Evolutionary conservation across 2,329 filamentous ascomycete genomes (phyloP), one percentile per base, ranked within the genome.

Genomic region (Trichoderma hamatum): DNA sequence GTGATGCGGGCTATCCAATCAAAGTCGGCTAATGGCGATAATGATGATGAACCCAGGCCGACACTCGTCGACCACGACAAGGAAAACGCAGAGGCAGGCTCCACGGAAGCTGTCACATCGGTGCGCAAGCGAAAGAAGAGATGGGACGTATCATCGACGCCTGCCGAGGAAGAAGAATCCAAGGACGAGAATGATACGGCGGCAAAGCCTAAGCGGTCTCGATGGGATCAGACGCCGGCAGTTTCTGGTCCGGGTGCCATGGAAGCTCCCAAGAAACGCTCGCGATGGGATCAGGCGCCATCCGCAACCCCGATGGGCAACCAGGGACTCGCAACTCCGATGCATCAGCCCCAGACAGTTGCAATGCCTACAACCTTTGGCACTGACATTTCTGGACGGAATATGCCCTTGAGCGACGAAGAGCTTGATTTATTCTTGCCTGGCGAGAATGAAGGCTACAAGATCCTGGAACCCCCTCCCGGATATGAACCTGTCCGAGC

Each of bases 361-460:
- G 83, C 74, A 79, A 77, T 70, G 78, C 86, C 87, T 19, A 82
- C 84, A n/a, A 83, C 88, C 10, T 96, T 97, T 76, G 94, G 94
- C 62, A 91, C 90, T 54, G 94, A 97, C 76, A 87, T 96, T 63
- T 89, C 91, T 52, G 88, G 84, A 67, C 91, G 94, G 71, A 96
- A 95, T 79, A 89, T 91, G 70, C 86, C 93, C 6, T 84, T 97
- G 52, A 96, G 94, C 52, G 96, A 99, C 74, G 96, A 99, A 79
- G 94, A 98, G 78, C 89, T 99, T 60, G 92, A 99, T 76, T 84
- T 91, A 77, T 92, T 99, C 84, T 88, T 99, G 7, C 96, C 96
- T 1, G 90, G 90, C 2, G 93, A 96, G 76, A 88, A 88, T 0
- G 92, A 98, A 75, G 96, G 96, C 51, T 99, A 97, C 84, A 94